Evolutionary conservation across 495 filamentous ascomycete genomes (phyloP), one percentile per base, ranked within the genome.

Genomic region (Pyrenula massariospora): DNA sequence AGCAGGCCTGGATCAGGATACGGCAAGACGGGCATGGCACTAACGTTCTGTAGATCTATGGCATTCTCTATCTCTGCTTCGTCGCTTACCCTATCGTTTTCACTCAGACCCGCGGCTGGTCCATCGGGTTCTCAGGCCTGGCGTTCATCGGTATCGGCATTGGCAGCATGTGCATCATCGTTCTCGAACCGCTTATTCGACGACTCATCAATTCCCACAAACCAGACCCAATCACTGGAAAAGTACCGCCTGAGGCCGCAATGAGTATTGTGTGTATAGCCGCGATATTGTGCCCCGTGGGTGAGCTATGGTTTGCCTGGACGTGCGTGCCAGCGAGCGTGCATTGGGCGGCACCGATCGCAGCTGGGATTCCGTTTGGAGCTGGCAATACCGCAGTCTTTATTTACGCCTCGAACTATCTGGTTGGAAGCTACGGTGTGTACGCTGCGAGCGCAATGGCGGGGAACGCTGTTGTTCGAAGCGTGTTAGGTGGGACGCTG

Each of bases 61-160:
- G 78, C 15, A 88, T 91, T 54, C 74, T 95, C 0, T 94, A 94
- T 65, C 78, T 94, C 31, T 91, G 89, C 69, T 95, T 94, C 69
- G 80, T 89, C 19, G 86, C 88, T 15, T 85, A 84, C 61, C 89
- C 89, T 1, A 83, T 91, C 42, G 82, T 93, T 55, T 93, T 92
- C 68, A 69, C 74, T 15, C 69, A 83, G 2, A 71, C 88, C 54
- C 84, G 89, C 12, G 84, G 84, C 55, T 94, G 89, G 89, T 72
- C 72, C 2, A 69, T 80, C 1, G 81, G 84, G 19, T 60, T 86
- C 19, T 79, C 83, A 0, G 89, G 89, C 1, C 81, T 93, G 1
- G 73, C 86, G 11, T 93, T 90, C 66, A 64, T 80, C 0, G 88
- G 89, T 3, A 90, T 95, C 51, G 88, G 87, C 20, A 66, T 84